Conservation (phyloP, 1,284 basidiomycete species). For the Cutaneotrichosporon mucoides region DNA sequence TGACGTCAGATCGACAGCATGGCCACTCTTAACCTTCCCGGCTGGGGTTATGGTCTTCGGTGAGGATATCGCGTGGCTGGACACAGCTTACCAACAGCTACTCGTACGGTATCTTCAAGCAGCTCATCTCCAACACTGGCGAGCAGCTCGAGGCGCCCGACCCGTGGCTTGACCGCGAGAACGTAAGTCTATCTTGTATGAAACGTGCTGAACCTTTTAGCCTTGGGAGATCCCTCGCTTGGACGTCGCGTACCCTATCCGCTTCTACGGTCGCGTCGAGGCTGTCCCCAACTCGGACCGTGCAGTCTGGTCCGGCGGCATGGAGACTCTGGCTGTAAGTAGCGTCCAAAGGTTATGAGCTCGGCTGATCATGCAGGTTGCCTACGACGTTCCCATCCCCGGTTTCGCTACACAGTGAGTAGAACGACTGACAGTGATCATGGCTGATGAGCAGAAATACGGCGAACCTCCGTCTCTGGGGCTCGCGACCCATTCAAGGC, state of each 20-base stretch:
- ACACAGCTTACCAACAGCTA: slow-evolving; percentile 48
- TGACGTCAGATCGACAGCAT: slow-evolving; percentile 44
- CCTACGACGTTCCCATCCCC: slow-evolving; percentile 84
- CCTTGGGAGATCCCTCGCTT: slow-evolving; percentile 77
- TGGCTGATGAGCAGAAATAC: slow-evolving; percentile 38
- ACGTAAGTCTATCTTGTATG: slow-evolving; percentile 49
- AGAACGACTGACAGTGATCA: too few species aligned
- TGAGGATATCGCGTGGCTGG: slow-evolving; percentile 23
- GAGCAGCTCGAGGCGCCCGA: slow-evolving; percentile 86
- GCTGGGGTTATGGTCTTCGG: slow-evolving; percentile 84
- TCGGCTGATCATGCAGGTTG: slow-evolving; percentile 49
- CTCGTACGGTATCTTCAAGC: slow-evolving; percentile 92
- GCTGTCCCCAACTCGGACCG: slow-evolving; percentile 59
- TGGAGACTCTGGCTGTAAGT: slow-evolving; percentile 71
- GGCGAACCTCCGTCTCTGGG: slow-evolving; percentile 54
- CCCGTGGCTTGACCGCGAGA: slow-evolving; percentile 83
- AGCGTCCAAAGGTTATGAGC: not conserved
- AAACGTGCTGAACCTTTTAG: slow-evolving; percentile 18
- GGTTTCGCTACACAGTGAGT: slow-evolving; percentile 54
- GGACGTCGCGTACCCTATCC: slow-evolving; percentile 65
- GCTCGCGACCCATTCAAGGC: slow-evolving; percentile 78
- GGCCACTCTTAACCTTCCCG: slow-evolving; percentile 71
- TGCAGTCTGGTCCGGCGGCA: slow-evolving; percentile 78
- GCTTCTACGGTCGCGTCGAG: slow-evolving; percentile 80
- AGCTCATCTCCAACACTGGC: slow-evolving; percentile 67